phyloP scores from a whole-genome alignment of 495 filamentous ascomycete species.

The Trichoderma virens region DNA sequence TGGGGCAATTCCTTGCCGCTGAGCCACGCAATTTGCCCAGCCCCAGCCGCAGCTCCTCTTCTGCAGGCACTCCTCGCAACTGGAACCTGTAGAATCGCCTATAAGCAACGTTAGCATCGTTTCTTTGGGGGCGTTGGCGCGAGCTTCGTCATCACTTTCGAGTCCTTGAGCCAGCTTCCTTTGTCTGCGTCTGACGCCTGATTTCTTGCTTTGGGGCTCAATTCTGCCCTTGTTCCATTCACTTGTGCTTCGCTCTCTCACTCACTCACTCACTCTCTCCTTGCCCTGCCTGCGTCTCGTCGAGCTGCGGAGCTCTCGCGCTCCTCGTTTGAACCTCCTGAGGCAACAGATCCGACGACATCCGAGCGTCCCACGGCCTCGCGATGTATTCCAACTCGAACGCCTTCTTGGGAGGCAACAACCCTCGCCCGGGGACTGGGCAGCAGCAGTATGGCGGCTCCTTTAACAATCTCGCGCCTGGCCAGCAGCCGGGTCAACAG shows the following conservation, averaged over 20 bases:
- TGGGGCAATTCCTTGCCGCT: neutral
- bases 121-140: neutral
- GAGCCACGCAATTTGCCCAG: slow-evolving; percentile 2
- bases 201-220: neutral
- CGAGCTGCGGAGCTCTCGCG: slow-evolving; percentile 10
- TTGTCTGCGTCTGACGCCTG: neutral
- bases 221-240: no score
- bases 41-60: neutral
- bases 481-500: slow-evolving; percentile 56
- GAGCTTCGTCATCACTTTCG: slow-evolving; percentile 10
- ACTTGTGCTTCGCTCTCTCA: neutral
- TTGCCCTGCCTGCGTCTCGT: neutral
- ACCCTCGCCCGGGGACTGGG: slow-evolving; percentile 61
- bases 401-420: slow-evolving; percentile 70
- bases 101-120: slow-evolving; percentile 3
- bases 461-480: slow-evolving; percentile 37
- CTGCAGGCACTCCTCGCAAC: neutral
- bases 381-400: slow-evolving; percentile 82
- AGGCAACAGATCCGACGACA: neutral
- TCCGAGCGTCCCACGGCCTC: slow-evolving; percentile 11
- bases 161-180: neutral
- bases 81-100: neutral
- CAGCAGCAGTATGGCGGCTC: slow-evolving; percentile 55
- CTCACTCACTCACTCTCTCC: neutral
- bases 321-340: slow-evolving; percentile 8